phyloP scores from a whole-genome alignment of 2,329 filamentous ascomycete genomes.

The Xylaria sp. region DNA sequence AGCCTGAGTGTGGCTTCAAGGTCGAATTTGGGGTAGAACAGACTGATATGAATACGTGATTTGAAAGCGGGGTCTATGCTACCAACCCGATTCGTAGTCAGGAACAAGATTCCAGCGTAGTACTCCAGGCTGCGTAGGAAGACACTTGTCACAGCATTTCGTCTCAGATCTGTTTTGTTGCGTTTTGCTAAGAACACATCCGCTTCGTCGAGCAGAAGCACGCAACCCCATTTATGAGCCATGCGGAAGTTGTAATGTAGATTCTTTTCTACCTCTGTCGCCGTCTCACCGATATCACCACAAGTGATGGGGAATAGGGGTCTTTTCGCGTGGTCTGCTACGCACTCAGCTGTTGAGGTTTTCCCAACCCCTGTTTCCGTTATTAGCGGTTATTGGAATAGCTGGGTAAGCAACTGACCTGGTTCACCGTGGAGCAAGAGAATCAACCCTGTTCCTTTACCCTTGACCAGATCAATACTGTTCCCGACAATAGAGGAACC shows the following conservation, averaged over 20 bases:
- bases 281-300: conserved; percentile 31
- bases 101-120: conserved; percentile 22
- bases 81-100: conserved; percentile 26
- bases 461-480: conserved; percentile 29
- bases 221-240: conserved; percentile 29
- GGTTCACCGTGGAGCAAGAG: conserved; percentile 33
- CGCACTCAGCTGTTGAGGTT: conserved; percentile 34
- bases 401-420: conserved; percentile 4
- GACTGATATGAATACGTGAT: conserved; percentile 27
- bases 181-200: conserved; percentile 28
- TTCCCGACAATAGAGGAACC: not conserved
- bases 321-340: conserved; percentile 29
- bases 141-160: conserved; percentile 27
- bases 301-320: conserved; percentile 35
- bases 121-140: conserved; percentile 26
- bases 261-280: conserved; percentile 23
- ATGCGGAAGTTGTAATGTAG: conserved; percentile 22
- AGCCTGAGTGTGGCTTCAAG: conserved; percentile 15
- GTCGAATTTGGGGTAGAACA: conserved; percentile 28
- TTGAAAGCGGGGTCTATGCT: conserved; percentile 31
- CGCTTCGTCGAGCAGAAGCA: conserved; percentile 29
- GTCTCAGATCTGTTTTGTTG: conserved; percentile 23
- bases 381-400: not conserved
- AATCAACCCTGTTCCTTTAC: conserved; percentile 30
- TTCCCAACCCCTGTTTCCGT: conserved; percentile 29